phyloP scores from a whole-genome alignment of 805 yeast genomes.

The Metschnikowia kofuensis region DNA sequence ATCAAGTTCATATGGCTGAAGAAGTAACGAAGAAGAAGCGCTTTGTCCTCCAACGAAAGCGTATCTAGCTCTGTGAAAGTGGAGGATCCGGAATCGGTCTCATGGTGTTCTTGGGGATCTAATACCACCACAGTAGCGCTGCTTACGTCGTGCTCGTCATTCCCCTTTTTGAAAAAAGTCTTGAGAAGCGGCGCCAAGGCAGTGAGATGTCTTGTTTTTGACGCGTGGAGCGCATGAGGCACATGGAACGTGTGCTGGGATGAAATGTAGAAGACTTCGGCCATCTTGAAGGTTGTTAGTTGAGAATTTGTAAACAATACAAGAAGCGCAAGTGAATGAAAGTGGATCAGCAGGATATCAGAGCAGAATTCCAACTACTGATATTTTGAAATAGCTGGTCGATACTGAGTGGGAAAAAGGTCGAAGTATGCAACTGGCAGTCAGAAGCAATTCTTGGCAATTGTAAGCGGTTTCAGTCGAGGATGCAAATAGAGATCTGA shows the following conservation, averaged over 20 bases:
- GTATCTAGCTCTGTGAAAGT: conserved; percentile 20
- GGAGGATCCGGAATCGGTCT: not conserved
- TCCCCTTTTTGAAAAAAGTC: conserved; percentile 29
- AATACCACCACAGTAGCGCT: conserved; percentile 31
- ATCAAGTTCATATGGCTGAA: conserved; percentile 38
- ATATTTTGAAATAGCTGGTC: too few species aligned
- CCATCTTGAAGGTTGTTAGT: conserved; percentile 10
- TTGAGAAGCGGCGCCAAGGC: conserved; percentile 15
- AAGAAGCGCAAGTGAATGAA: too few species aligned
- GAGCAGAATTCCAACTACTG: too few species aligned
- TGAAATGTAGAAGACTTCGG: conserved; percentile 19
- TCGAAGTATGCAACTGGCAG: too few species aligned
- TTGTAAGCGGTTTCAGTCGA: too few species aligned
- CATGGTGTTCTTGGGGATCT: conserved; percentile 11
- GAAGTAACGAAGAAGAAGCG: conserved; percentile 32
- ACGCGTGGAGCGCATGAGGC: conserved; percentile 13
- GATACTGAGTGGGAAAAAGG: too few species aligned
- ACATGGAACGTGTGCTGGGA: conserved; percentile 10
- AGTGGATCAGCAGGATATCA: not conserved
- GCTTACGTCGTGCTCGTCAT: conserved; percentile 32
- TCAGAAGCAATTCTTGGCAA: too few species aligned
- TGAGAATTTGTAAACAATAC: not conserved
- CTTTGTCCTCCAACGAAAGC: conserved; percentile 27
- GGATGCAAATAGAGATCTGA: too few species aligned
- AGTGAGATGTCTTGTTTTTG: conserved; percentile 19